Evolutionary conservation across 2,329 filamentous ascomycete species (phyloP).

Genomic region (Penicillium polonicum): DNA sequence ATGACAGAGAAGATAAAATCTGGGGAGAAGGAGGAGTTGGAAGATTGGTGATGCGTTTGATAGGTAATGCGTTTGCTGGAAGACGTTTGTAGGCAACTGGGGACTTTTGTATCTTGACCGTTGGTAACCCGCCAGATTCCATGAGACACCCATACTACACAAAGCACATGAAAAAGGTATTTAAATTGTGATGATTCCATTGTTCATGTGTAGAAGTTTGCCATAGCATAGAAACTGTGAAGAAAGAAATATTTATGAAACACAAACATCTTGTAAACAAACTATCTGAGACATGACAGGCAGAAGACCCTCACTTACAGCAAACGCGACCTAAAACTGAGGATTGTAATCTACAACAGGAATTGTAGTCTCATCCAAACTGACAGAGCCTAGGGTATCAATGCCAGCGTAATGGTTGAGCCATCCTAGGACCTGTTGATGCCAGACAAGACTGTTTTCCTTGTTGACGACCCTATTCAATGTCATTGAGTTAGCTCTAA

Average conservation of each 20-base stretch:
- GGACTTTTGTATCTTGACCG: background rate
- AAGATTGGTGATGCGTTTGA: background rate
- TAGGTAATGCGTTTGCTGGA: background rate
- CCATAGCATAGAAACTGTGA: background rate
- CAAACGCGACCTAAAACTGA: background rate
- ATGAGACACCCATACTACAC: background rate
- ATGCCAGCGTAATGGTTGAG: conserved; percentile 54
- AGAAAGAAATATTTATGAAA: background rate
- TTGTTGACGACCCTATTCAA: conserved; percentile 69
- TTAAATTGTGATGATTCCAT: background rate
- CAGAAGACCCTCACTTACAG: background rate
- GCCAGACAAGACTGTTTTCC: conserved; percentile 88
- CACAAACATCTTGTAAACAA: background rate
- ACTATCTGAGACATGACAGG: background rate
- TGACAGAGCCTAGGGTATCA: conserved; percentile 32
- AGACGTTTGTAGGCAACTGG: background rate
- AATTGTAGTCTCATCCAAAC: conserved; percentile 33
- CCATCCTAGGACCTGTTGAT: conserved; percentile 76
- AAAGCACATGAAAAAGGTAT: background rate
- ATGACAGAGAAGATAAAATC: background rate
- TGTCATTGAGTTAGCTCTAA: background rate
- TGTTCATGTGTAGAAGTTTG: background rate
- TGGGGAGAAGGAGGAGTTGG: background rate
- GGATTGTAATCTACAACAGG: conserved; percentile 36
- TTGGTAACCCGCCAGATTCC: too few species aligned